These are phyloP conservation scores for Gnaphalium uliginosum DNA, from an alignment of 129 eudicot species.

Conservation along the genomic window DNA sequence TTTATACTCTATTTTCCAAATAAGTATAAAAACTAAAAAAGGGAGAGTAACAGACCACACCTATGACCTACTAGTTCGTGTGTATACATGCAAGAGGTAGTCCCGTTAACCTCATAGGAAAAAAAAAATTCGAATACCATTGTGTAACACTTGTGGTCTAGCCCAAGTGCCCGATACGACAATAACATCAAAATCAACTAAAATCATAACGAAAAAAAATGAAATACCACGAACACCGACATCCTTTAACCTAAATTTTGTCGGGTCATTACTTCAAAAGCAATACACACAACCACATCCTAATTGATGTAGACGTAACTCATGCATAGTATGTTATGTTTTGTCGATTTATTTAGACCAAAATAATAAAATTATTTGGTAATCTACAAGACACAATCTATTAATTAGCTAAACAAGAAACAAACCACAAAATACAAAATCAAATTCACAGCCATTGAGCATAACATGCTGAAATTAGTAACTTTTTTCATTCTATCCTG, in stretches of 20 bases:
- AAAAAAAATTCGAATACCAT: neutral
- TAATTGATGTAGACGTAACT: conserved; percentile 18
- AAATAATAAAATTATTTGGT: neutral
- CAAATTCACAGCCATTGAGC: conserved; percentile 5
- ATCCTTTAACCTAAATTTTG: neutral
- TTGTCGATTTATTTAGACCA: neutral
- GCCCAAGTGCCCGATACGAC: neutral
- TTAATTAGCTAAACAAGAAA: neutral
- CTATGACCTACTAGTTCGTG: neutral
- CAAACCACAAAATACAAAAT: neutral
- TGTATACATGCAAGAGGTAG: neutral
- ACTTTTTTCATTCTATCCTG: conserved; percentile 3
- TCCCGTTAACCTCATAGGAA: conserved; percentile 8
- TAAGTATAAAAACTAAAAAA: neutral
- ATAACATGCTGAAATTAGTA: conserved; percentile 2
- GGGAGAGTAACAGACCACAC: neutral
- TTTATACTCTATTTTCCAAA: neutral
- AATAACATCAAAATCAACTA: conserved; percentile 25
- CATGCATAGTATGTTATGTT: neutral
- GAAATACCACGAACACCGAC: neutral
- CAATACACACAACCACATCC: neutral
- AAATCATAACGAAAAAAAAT: neutral
- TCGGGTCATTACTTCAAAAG: conserved; percentile 2
- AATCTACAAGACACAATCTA: conserved; percentile 5
- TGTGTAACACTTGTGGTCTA: neutral